phyloP scores from a whole-genome alignment of 352 stramenopile species.

The Pythium pyrilobum region DNA sequence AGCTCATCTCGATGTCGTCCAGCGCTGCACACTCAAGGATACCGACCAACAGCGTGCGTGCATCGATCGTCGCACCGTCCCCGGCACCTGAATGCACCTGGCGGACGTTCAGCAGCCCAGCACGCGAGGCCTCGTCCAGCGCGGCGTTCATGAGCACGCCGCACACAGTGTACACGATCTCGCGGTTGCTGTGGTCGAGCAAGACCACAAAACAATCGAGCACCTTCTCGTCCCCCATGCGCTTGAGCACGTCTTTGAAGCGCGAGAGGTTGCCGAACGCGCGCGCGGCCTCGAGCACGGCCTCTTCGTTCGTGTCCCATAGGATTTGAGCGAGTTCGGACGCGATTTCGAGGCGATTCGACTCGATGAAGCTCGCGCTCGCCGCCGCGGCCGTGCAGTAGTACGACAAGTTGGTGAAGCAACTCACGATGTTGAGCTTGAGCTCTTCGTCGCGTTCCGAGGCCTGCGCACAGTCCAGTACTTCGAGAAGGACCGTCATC shows the following conservation, averaged over 20 bases:
- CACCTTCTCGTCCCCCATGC: slow-evolving; percentile 51
- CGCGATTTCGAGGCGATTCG: slow-evolving; percentile 36
- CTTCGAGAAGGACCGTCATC: slow-evolving; percentile 34
- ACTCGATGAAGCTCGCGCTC: slow-evolving; percentile 32
- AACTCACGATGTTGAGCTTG: slow-evolving; percentile 85
- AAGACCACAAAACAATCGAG: slow-evolving; percentile 70
- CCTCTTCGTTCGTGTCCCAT: slow-evolving; percentile 71
- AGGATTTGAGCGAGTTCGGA: slow-evolving; percentile 44
- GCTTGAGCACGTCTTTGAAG: slow-evolving; percentile 56
- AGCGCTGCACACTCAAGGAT: slow-evolving; percentile 51
- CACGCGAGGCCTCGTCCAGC: slow-evolving; percentile 36
- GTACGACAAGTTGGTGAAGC: slow-evolving; percentile 87
- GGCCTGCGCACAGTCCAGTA: slow-evolving; percentile 33
- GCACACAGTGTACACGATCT: slow-evolving; percentile 76
- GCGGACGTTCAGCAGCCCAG: slow-evolving; percentile 26
- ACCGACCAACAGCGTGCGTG: slow-evolving; percentile 33
- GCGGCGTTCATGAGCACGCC: slow-evolving; percentile 85
- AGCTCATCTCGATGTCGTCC: slow-evolving; percentile 66
- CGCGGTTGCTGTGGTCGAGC: slow-evolving; percentile 67
- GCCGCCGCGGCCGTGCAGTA: slow-evolving; percentile 26
- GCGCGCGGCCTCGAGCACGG: slow-evolving; percentile 71
- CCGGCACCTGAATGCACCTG: slow-evolving; percentile 7
- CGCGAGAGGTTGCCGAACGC: slow-evolving; percentile 85
- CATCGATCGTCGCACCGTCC: slow-evolving; percentile 24
- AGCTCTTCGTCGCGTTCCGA: slow-evolving; percentile 61